A percentile compares a stretch with the other conserved stretches of the same genome.
These are phyloP conservation scores for Plasmodium berghei DNA, from an alignment of 169 alveolate genomes.

Conservation along the genomic window DNA sequence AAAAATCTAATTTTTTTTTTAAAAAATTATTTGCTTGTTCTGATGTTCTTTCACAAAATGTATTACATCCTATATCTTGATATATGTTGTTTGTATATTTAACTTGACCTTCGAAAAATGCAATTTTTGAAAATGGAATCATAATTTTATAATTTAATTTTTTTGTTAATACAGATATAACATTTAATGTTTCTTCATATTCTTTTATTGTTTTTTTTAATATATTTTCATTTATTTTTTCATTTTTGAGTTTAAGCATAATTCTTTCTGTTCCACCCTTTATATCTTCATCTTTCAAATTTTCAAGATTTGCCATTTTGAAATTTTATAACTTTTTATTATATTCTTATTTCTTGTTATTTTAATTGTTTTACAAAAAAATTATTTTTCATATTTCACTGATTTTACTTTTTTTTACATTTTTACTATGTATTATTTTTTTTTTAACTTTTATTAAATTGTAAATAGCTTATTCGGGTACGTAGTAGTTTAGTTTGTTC, in stretches of 20 bases:
- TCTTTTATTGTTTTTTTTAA: constrained; percentile 46
- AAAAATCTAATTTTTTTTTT: constrained; percentile 22
- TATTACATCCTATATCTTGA: constrained; percentile 58
- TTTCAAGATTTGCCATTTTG: neutral
- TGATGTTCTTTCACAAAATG: constrained; percentile 65
- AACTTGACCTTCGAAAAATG: constrained; percentile 67
- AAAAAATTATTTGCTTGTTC: constrained; percentile 27
- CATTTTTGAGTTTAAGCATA: constrained; percentile 31
- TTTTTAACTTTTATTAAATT: neutral
- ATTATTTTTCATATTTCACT: too few relatives aligned
- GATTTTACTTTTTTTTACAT: too few relatives aligned
- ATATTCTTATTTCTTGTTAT: neutral
- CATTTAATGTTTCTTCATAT: constrained; percentile 34
- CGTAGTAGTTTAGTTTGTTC: too few relatives aligned
- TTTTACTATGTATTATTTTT: too few relatives aligned
- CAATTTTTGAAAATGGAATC: constrained; percentile 48
- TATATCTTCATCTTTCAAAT: constrained; percentile 27
- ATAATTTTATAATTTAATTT: constrained; percentile 41
- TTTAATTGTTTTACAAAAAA: too few relatives aligned
- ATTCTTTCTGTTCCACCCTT: constrained; percentile 56
- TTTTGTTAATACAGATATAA: constrained; percentile 24
- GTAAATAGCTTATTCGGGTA: neutral
- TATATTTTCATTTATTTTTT: constrained; percentile 50
- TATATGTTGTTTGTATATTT: constrained; percentile 58
- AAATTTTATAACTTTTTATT: neutral